Evolutionary conservation across 2,329 filamentous ascomycete genomes (phyloP), one percentile per base, ranked within the genome.

Genomic region (Drechslerella stenobrocha): DNA sequence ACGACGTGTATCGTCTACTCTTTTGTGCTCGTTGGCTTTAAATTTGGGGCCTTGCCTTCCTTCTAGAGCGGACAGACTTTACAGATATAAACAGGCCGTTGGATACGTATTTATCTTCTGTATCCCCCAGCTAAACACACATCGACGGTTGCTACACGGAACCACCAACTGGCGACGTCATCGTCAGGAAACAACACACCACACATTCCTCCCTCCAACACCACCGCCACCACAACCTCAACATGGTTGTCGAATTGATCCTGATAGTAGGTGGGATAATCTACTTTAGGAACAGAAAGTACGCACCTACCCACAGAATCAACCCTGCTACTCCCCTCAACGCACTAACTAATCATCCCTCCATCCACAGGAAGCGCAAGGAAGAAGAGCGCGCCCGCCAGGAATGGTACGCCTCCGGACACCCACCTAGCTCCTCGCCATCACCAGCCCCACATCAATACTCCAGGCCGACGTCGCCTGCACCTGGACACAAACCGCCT

Each of bases 281-380:
- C 26, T 60, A 53, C 28, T 51, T 50, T 45, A 67, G 60, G 45
- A 53, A 59, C 45, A 59, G 63, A 60, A 67, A 60, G 63, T 67
- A 13, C 5, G 63, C 52, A 28, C 37, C n/a, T 18, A 30, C 15
- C 22, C 28, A 6, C 23, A 11, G 15, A 20, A 34, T 51, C 15
- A 11, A 13, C 8, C 15, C n/a, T 18, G 8, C 2, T 28, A 34
- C 22, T n/a, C 1, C 7, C 34, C 28, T 18, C 42, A 32, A 22
- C 4, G 28, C 20, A 13, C 6, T n/a, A 18, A 2, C 13, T 44
- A 32, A 44, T 55, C 53, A 23, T 13, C 13, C 5, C 11, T 22
- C 2, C 35, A 22, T n/a, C 34, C 24, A 37, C n/a, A 66, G 61
- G 24, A 66, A 66, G 53, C 18, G 53, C 46, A 58, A n/a, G 35